Evolutionary conservation across 2,329 filamentous ascomycete species (phyloP), one percentile per base, ranked within the genome.

Genomic region (Lojkania enalia): DNA sequence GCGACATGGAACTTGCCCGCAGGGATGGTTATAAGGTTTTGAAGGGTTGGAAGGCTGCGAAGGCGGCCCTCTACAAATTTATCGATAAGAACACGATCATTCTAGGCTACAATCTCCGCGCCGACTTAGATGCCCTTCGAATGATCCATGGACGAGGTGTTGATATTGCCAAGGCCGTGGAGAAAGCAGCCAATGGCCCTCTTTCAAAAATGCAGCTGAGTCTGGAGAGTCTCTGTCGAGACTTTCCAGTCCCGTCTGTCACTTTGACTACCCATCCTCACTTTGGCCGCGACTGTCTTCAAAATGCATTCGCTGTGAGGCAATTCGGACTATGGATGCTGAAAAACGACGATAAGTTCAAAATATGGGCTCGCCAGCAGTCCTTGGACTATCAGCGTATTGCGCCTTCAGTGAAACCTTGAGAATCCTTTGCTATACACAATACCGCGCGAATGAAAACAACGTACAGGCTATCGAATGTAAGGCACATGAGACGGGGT

Each of bases 301-400:
- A 80, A 53, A 75, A 80, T 60, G 72, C 76, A 0, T 67, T 76
- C 23, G 77, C 78, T 0, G 66, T 73, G 0, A 69, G 78, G 5
- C 77, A 80, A 54, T 53, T 81, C 35, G 66, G 72, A 4, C 57
- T 81, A 2, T 77, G 69, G 66, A 74, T 69, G 43, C 52, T 76
- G n/a, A 64, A 62, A 44, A 66, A 76, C n/a, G 60, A 60, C 2
- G 58, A 67, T 1, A 49, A 47, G 11, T 59, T 79, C 6, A 46
- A 55, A 2, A 57, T 33, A 14, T 74, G 72, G 69, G 74, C 63
- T 3, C 61, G 42, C 36, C 44, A 55, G 42, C 65, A 55, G 49
- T 55, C 56, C 14, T 20, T 52, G 20, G 64, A 63, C 5, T 66
- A 63, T 23, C 59, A 61, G 45, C 32, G 37, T 12, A 20, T 54